Evolutionary conservation across 202 grass and related monocot genomes (phyloP).

Genomic region (Carex arenaria): DNA sequence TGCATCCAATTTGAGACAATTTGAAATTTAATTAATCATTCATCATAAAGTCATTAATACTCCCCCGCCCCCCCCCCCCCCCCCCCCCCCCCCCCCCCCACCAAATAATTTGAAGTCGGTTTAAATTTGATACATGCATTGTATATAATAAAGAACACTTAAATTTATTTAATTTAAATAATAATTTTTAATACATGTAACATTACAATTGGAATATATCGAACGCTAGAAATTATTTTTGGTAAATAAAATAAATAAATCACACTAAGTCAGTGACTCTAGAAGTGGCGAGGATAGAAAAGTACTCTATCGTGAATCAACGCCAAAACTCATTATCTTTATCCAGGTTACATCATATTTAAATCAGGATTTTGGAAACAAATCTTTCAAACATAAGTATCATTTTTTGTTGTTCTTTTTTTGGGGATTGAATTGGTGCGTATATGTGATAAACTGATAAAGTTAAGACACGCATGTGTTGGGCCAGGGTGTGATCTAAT

Average conservation of each 20-base stretch:
- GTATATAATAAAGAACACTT: too few species aligned
- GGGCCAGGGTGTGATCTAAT: constrained; percentile 17
- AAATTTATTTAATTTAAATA: too few species aligned
- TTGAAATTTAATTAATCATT: too few species aligned
- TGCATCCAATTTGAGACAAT: too few species aligned
- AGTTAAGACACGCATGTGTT: not conserved
- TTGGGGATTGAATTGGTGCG: not conserved
- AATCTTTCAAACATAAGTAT: not conserved
- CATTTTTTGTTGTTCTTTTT: not conserved
- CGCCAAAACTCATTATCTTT: not conserved
- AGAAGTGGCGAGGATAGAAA: not conserved
- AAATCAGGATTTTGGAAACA: not conserved
- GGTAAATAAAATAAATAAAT: not conserved
- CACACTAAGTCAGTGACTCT: not conserved
- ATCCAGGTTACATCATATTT: not conserved
- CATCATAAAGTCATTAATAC: too few species aligned
- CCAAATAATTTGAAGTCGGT: too few species aligned
- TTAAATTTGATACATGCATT: too few species aligned
- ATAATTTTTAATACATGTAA: too few species aligned
- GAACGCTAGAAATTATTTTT: not conserved
- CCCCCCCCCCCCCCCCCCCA: too few species aligned
- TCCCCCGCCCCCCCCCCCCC: too few species aligned
- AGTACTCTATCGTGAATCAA: not conserved
- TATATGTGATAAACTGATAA: not conserved
- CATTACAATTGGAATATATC: too few species aligned